Evolutionary conservation across 495 filamentous ascomycete genomes (phyloP), one percentile per base, ranked within the genome.

Genomic region (Tuber umbilicatum): DNA sequence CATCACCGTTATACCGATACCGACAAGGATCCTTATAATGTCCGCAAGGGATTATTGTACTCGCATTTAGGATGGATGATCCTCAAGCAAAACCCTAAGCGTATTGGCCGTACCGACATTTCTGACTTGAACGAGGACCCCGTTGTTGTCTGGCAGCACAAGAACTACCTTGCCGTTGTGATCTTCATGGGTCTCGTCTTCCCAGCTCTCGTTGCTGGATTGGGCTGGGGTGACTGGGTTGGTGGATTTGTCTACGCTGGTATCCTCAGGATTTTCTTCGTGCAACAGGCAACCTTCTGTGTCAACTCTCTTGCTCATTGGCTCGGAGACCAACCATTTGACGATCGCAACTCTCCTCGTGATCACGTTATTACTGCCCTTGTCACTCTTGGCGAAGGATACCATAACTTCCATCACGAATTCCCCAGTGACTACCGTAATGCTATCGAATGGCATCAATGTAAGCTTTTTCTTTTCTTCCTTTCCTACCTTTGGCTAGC

Each of bases 391-490:
- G 95, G 95, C 70, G 95, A 99, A 84, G 95, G 95, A 71, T 99
- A 99, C 87, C 94, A 98, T 88, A 97, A 97, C 87, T 99, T 99
- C 90, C 95, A 99, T 87, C 95, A 99, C 88, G 95, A 99, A 83
- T 99, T 99, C 86, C 95, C 95, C 72, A 96, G 93, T 21, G 95
- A 99, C 84, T 97, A 97, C 91, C 93, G 95, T 83, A 99, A 99
- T 84, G 95, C 94, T 71, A 96, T 99, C 78, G 87, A 97, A 83
- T 97, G 94, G 93, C 92, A 91, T 87, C 95, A 99, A 87, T 99
- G 77, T 79, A 75, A 71, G 76, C 39, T 68, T 14, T 69, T 74
- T 38, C 17, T 9, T 37, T 7, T 17, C 19, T 12, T 45, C 10
- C 27, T 55, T 50, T 68, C 5, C 41, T 71, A 6, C 47, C 6